Evolutionary conservation across 495 filamentous ascomycete genomes (phyloP).

Genomic region (Neurospora sp.): DNA sequence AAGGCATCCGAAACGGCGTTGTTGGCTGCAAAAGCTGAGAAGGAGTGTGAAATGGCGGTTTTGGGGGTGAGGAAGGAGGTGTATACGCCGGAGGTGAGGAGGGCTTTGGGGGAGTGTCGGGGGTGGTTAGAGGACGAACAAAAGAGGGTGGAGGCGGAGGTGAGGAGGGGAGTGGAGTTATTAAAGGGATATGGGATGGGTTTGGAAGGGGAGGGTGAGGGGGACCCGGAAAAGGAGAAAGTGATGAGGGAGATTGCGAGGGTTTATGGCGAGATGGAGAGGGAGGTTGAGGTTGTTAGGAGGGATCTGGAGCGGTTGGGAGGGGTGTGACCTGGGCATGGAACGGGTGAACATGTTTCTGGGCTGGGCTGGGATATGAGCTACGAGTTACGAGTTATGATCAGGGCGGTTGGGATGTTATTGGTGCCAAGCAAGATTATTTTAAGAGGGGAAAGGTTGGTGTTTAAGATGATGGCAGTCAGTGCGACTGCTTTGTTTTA

Average conservation of each 20-base stretch:
- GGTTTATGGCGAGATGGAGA: conserved; percentile 45
- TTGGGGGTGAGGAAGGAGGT: conserved; percentile 4
- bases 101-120: conserved; percentile 34
- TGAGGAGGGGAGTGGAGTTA: conserved; percentile 6
- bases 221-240: conserved; percentile 17
- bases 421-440: too few species aligned
- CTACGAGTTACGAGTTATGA: too few species aligned
- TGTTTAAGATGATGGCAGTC: too few species aligned
- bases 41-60: conserved; percentile 24
- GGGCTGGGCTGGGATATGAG: too few species aligned
- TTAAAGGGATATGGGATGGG: neutral
- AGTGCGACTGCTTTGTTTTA: too few species aligned
- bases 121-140: conserved; percentile 18
- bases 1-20: conserved; percentile 45
- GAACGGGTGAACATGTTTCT: too few species aligned
- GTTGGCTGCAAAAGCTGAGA: conserved; percentile 38
- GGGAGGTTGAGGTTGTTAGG: conserved; percentile 44
- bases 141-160: conserved; percentile 24
- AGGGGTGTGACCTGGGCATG: too few species aligned
- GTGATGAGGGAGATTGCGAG: conserved; percentile 46
- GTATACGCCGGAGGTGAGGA: conserved; percentile 8
- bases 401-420: too few species aligned
- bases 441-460: too few species aligned
- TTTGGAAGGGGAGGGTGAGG: neutral
- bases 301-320: conserved; percentile 47